phyloP scores from a whole-genome alignment of 1,139 yeast genomes.

The Sporopachydermia cereana region DNA sequence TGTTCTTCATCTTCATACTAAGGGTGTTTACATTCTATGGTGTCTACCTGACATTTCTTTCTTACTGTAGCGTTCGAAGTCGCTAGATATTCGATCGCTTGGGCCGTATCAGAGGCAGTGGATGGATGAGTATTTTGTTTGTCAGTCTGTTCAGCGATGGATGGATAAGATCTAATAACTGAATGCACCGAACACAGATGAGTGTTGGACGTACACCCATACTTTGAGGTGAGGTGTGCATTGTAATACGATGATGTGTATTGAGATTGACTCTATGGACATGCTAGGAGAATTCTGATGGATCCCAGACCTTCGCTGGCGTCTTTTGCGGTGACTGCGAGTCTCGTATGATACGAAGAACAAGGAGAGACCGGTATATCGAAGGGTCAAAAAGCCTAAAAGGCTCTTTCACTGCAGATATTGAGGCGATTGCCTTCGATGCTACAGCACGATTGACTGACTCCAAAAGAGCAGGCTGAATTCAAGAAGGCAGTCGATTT shows the following conservation, averaged over 20 bases:
- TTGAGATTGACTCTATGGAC: not conserved
- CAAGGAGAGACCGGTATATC: too few species aligned
- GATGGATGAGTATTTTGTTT: not conserved
- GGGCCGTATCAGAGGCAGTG: not conserved
- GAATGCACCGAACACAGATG: not conserved
- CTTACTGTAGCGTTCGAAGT: not conserved
- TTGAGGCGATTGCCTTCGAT: too few species aligned
- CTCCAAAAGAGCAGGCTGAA: too few species aligned
- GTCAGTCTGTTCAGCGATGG: not conserved
- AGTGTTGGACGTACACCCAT: not conserved
- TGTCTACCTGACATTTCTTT: not conserved
- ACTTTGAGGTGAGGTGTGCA: too few species aligned
- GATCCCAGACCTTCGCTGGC: not conserved
- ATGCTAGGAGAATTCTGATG: not conserved
- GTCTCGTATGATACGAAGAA: too few species aligned
- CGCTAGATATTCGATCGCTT: not conserved
- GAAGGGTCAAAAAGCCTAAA: too few species aligned
- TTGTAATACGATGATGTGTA: not conserved
- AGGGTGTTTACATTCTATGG: not conserved
- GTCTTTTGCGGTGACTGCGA: too few species aligned
- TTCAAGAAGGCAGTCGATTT: not conserved
- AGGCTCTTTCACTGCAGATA: too few species aligned
- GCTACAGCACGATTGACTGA: too few species aligned
- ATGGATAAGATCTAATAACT: not conserved
- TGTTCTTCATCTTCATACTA: not conserved